Evolutionary conservation across 2,329 filamentous ascomycete genomes (phyloP).

Genomic region (Orbilia brochopaga): DNA sequence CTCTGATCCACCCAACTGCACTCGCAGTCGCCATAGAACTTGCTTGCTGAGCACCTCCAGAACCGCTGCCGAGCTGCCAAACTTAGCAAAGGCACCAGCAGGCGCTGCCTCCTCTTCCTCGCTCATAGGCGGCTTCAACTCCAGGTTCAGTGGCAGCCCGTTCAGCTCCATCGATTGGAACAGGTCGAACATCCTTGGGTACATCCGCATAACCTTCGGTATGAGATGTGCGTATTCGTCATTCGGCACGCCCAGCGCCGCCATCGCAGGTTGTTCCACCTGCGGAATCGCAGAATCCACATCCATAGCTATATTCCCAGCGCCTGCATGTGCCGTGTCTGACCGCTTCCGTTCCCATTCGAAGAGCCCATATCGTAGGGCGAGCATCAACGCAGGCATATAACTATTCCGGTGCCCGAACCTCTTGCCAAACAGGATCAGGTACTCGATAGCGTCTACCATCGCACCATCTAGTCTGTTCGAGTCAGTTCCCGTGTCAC

Average conservation of each 20-base stretch:
- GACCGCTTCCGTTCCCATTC: conserved; percentile 12
- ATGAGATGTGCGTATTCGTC: conserved; percentile 25
- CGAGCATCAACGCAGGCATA: conserved; percentile 18
- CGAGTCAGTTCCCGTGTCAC: neutral
- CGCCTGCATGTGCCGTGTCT: neutral
- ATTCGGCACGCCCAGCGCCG: conserved; percentile 1
- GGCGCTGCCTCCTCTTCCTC: conserved; percentile 2
- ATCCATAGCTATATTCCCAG: neutral
- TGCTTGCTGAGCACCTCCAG: conserved; percentile 20
- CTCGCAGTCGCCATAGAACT: conserved; percentile 37
- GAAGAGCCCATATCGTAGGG: conserved; percentile 21
- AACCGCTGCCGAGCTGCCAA: conserved; percentile 12
- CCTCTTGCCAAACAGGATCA: conserved; percentile 6
- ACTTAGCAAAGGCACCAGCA: conserved; percentile 10
- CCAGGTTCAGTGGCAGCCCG: conserved; percentile 10
- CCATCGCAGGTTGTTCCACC: neutral
- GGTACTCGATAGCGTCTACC: neutral
- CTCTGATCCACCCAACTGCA: conserved; percentile 22
- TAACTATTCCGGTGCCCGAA: conserved; percentile 21
- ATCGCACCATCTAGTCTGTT: conserved; percentile 15
- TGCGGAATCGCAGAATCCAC: neutral
- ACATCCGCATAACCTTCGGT: neutral
- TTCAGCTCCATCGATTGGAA: conserved; percentile 9
- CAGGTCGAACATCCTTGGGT: conserved; percentile 14
- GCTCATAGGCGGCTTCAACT: neutral